Conservation (phyloP, 2,329 filamentous ascomycete genomes). For the Parasarocladium wereldwijsianum region DNA sequence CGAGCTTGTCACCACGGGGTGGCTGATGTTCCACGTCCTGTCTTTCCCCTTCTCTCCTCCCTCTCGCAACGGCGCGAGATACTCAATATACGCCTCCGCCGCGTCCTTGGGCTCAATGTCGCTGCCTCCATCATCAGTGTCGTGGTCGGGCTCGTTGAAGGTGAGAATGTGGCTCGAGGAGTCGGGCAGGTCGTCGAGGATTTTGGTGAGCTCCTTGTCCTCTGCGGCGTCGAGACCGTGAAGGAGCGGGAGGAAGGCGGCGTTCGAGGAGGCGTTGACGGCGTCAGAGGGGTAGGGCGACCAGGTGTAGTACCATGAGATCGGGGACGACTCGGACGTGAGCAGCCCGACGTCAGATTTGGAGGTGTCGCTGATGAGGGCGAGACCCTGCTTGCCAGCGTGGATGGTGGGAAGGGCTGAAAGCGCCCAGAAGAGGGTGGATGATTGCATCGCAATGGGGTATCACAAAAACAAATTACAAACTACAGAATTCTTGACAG, state of each 20-base stretch:
- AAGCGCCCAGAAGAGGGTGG: background rate
- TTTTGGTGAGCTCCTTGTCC: slow-evolving; percentile 11
- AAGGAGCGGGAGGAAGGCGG: slow-evolving; percentile 23
- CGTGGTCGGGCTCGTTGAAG: slow-evolving; percentile 28
- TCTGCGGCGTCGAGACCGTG: slow-evolving; percentile 20
- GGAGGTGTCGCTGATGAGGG: background rate
- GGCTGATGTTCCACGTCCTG: slow-evolving; percentile 22
- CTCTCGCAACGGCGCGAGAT: slow-evolving; percentile 20
- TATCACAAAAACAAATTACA: too few relatives aligned
- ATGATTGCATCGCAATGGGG: background rate
- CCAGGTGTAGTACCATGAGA: slow-evolving; percentile 29
- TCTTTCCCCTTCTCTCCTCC: slow-evolving; percentile 5
- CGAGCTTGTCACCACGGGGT: slow-evolving; percentile 26
- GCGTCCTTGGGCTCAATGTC: slow-evolving; percentile 22
- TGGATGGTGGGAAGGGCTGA: background rate
- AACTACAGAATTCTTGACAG: too few relatives aligned
- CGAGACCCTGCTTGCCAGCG: slow-evolving; percentile 4
- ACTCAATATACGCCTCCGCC: slow-evolving; percentile 19
- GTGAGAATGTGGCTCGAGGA: slow-evolving; percentile 23
- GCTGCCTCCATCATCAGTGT: slow-evolving; percentile 22
- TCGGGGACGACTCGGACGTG: slow-evolving; percentile 19
- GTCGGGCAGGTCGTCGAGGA: slow-evolving; percentile 14
- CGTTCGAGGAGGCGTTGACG: slow-evolving; percentile 11
- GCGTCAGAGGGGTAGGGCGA: slow-evolving; percentile 17
- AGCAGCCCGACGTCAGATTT: slow-evolving; percentile 19